Percentiles rank a stretch among this genome's conserved stretches.
These are phyloP conservation scores for Talaromyces sp. DNA, from an alignment of 2,329 filamentous ascomycete genomes.

Conservation along the genomic window DNA sequence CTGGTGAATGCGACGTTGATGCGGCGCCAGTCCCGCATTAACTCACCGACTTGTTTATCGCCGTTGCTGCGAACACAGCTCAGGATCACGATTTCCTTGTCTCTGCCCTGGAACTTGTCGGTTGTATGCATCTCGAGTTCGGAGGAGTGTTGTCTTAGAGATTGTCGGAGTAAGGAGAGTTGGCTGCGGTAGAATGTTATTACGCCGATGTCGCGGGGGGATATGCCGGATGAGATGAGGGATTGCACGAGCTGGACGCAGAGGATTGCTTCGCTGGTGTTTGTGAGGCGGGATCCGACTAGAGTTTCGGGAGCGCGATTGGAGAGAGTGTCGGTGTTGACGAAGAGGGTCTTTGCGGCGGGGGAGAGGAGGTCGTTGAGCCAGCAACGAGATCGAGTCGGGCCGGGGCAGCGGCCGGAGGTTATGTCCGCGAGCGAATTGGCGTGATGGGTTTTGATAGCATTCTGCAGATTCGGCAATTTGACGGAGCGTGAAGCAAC, in stretches of 20 bases:
- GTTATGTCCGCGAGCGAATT: constrained; percentile 23
- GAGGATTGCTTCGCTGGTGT: constrained; percentile 74
- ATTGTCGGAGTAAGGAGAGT: constrained; percentile 74
- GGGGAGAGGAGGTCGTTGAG: constrained; percentile 68
- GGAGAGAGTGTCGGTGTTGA: constrained; percentile 79
- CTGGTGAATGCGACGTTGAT: constrained; percentile 96
- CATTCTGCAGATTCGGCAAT: constrained; percentile 63
- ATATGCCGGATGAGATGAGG: constrained; percentile 71
- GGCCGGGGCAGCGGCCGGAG: constrained; percentile 52
- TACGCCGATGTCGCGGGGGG: constrained; percentile 76
- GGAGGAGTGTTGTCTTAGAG: constrained; percentile 56
- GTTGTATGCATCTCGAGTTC: constrained; percentile 93
- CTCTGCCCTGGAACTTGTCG: constrained; percentile 92
- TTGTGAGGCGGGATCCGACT: constrained; percentile 82
- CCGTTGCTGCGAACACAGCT: constrained; percentile 86
- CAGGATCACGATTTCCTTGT: constrained; percentile 89
- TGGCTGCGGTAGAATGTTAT: constrained; percentile 97
- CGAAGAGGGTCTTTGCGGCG: constrained; percentile 71
- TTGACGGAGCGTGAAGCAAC: constrained; percentile 67
- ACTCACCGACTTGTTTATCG: constrained; percentile 75
- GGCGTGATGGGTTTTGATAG: constrained; percentile 57
- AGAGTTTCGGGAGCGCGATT: constrained; percentile 60
- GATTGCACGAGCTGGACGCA: constrained; percentile 76
- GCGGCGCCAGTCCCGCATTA: constrained; percentile 84
- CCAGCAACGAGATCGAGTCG: constrained; percentile 62